phyloP scores from a whole-genome alignment of 768 basidiomycete species.

The Tulasnella sp. region DNA sequence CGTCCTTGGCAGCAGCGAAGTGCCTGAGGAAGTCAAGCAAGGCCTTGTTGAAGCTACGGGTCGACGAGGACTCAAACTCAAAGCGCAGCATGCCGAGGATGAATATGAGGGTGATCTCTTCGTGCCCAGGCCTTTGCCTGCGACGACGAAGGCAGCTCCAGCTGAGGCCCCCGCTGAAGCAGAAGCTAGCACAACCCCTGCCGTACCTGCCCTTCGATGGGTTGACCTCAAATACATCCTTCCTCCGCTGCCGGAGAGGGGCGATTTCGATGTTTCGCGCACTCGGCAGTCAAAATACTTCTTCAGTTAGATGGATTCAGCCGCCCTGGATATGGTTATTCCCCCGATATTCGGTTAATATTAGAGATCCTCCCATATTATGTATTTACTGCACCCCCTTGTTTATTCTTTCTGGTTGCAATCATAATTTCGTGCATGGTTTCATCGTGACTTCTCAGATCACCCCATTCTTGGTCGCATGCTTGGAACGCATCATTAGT shows the following conservation, averaged over 20 bases:
- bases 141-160: slow-evolving; percentile 18
- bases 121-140: slow-evolving; percentile 29
- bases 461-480: background rate
- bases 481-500: background rate
- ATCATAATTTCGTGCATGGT: background rate
- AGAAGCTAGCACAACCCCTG: slow-evolving; percentile 22
- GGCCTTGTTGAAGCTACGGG: slow-evolving; percentile 5
- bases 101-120: slow-evolving; percentile 23
- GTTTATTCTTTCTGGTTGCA: background rate
- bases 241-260: slow-evolving; percentile 76
- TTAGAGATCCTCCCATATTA: background rate
- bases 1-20: slow-evolving; percentile 7
- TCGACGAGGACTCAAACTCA: slow-evolving; percentile 34
- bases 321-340: background rate
- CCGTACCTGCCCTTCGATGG: background rate
- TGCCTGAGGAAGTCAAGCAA: background rate
- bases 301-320: slow-evolving; percentile 41
- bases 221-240: slow-evolving; percentile 57
- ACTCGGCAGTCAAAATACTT: slow-evolving; percentile 85
- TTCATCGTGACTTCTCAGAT: background rate
- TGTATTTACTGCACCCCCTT: background rate
- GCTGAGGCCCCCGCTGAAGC: slow-evolving; percentile 25
- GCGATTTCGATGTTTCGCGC: slow-evolving; percentile 70
- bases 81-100: slow-evolving; percentile 22
- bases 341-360: background rate